Evolutionary conservation across 306 rosid genomes (phyloP).

Genomic region (Hylodesmum podocarpum): DNA sequence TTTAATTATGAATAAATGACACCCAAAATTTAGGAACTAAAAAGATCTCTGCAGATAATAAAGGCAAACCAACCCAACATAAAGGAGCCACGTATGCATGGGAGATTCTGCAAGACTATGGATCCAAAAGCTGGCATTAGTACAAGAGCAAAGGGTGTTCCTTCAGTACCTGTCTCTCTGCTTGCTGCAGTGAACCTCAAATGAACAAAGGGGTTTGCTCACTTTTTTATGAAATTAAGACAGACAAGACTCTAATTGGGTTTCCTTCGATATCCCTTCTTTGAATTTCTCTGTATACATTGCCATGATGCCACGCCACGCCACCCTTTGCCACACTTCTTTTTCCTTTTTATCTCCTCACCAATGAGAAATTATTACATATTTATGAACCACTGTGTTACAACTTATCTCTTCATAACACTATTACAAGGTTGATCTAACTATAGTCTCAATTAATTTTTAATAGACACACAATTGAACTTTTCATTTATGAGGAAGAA

Average conservation of each 20-base stretch:
- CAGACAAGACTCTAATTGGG: slow-evolving; percentile 48
- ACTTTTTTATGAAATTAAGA: slow-evolving; percentile 50
- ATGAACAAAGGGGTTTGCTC: slow-evolving; percentile 36
- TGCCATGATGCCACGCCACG: slow-evolving; percentile 21
- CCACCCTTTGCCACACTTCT: slow-evolving; percentile 35
- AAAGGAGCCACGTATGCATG: slow-evolving; percentile 21
- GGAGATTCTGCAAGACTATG: slow-evolving; percentile 38
- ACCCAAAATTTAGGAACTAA: too few relatives aligned
- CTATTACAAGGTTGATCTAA: too few relatives aligned
- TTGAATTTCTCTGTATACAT: slow-evolving; percentile 41
- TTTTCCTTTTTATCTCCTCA: neutral
- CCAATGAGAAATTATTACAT: too few relatives aligned
- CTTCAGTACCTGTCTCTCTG: slow-evolving; percentile 15
- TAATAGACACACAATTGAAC: too few relatives aligned
- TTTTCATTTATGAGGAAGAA: too few relatives aligned
- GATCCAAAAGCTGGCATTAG: slow-evolving; percentile 35
- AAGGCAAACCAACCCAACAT: neutral
- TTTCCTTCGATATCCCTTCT: slow-evolving; percentile 50
- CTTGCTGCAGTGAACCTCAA: slow-evolving; percentile 42
- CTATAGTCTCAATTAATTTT: too few relatives aligned
- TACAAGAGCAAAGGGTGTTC: neutral
- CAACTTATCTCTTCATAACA: too few relatives aligned
- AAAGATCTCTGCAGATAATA: slow-evolving; percentile 16
- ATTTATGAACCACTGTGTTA: too few relatives aligned
- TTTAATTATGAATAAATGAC: too few relatives aligned